These are phyloP conservation scores for Trichoderma virens DNA, from an alignment of 495 filamentous ascomycete genomes.

Conservation along the genomic window DNA sequence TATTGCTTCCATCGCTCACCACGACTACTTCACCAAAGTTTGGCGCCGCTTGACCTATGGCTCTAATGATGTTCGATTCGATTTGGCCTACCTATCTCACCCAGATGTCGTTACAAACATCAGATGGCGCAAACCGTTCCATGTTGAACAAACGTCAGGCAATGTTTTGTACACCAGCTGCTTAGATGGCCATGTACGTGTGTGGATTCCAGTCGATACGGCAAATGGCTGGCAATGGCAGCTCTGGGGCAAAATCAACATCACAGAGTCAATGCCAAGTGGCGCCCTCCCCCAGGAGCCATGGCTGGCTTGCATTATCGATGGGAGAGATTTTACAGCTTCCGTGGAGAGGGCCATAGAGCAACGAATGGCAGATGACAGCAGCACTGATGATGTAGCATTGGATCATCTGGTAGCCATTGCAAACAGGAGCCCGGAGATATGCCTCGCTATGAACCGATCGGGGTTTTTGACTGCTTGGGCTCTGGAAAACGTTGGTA, in stretches of 20 bases:
- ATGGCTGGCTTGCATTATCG: slow-evolving; percentile 62
- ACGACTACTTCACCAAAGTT: slow-evolving; percentile 83
- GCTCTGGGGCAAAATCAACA: slow-evolving; percentile 77
- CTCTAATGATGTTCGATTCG: slow-evolving; percentile 74
- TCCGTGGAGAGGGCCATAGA: slow-evolving; percentile 73
- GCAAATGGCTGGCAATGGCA: slow-evolving; percentile 64
- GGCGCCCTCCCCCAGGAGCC: slow-evolving; percentile 44
- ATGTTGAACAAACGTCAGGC: slow-evolving; percentile 70
- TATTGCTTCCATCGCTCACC: slow-evolving; percentile 71
- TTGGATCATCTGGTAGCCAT: slow-evolving; percentile 82
- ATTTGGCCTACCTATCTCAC: slow-evolving; percentile 84
- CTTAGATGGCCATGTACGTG: slow-evolving; percentile 69
- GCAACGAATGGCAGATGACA: slow-evolving; percentile 35
- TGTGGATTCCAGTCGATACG: slow-evolving; percentile 75
- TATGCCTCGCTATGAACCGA: slow-evolving; percentile 79
- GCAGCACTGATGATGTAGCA: slow-evolving; percentile 56
- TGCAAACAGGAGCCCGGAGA: slow-evolving; percentile 76
- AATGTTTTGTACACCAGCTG: slow-evolving; percentile 93
- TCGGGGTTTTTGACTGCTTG: slow-evolving; percentile 86
- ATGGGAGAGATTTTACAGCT: slow-evolving; percentile 69
- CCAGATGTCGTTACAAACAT: slow-evolving; percentile 69
- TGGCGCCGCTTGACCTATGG: slow-evolving; percentile 89
- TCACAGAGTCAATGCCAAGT: slow-evolving; percentile 64
- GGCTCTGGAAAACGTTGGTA: slow-evolving; percentile 85
- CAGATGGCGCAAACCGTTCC: slow-evolving; percentile 73